Base-by-base conservation (phyloP, 495 filamentous ascomycete species). In the Chlorociboria aeruginascens region DNA sequence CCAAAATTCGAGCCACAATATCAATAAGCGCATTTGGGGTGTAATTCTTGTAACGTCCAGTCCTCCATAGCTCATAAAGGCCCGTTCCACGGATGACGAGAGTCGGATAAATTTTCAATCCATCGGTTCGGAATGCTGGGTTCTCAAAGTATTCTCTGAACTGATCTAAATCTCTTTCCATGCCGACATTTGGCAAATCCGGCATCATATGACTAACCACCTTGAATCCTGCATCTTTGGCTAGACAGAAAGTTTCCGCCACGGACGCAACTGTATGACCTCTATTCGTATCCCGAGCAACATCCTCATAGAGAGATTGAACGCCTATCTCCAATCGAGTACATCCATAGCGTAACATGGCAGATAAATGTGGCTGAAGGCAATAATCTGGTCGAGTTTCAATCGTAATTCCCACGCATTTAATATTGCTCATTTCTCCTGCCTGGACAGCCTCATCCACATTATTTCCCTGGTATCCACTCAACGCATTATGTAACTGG, bases 181-280 rank as follows among this genome's bases (percentile, higher is more conserved):
- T 93, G 47, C 92, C 92, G 6, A 98, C 92, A 58, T 98, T 98
- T 10, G 92, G 92, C 28, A 98, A 70, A 61, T 98, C 92, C 11
- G 92, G 92, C 92, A 98, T 98, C 92, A 98, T 98, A 65, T 98
- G 92, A 51, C 83, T 89, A 54, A 98, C 92, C 7, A 98, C 90
- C 64, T 98, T 98, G 74, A 95, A 98, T 12, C 92, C 92, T 25
- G 93, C 87, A 64, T 98, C 92, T 65, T 98, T 98, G 46, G 93
- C 80, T 13, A 95, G 73, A 56, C 81, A 86, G 65, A 98, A 98
- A 0, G 90, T 97, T 63, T 98, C 85, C 11, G 85, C 87, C 3
- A 97, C 92, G 0, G 93, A 81, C 30, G 86, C 84, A 41, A 98
- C 92, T 0, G 92, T 98, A 64, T 98, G 92, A 0, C 92, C 92